Evolutionary conservation across 148 eudicot genomes (phyloP), one percentile per base, ranked within the genome.

Genomic region (Polygonum maritimum): DNA sequence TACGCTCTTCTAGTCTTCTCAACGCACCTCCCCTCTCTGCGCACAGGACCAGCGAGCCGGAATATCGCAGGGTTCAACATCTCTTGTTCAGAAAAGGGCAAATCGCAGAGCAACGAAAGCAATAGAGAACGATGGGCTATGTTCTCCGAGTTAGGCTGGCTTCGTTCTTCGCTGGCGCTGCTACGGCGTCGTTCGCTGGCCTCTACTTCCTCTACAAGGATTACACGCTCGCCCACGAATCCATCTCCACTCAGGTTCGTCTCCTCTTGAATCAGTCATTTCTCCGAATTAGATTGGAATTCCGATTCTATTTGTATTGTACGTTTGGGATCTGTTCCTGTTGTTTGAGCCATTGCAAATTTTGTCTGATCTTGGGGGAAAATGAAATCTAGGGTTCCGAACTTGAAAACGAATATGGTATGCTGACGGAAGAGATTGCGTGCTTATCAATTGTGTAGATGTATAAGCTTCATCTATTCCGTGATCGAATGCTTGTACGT

Each of bases 151-250:
- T 91, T 11, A 79, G 93, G 74, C n/a, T 91, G 38, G 93, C 93
- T 2, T 87, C 96, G 5, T 91, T 91, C 83, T 85, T 89, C 79
- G 79, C 86, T 52, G 96, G 96, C 3, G 93, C 88, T 4, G 96
- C 93, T 8, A 80, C 81, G 67, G 90, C 93, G 36, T 91, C 96
- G 36, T 79, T 82, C 62, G 81, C 77, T 26, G 96, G 93, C 65
- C 73, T 91, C 74, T 89, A 89, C 82, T 21, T 81, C 38, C 89
- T 91, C 67, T 85, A 85, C 85, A 76, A 87, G 21, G 96, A 91
- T 84, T 91, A 91, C 88, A 87, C 82, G 63, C 58, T 79, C 75
- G 89, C 96, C 70, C 93, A 91, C 63, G 83, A 81, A 52, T 82
- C 89, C 75, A 82, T 89, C 54, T 83, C 91, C 72, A 82, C 81